Base-by-base conservation (phyloP, 257 asterid species). In the Capsicum pubescens region DNA sequence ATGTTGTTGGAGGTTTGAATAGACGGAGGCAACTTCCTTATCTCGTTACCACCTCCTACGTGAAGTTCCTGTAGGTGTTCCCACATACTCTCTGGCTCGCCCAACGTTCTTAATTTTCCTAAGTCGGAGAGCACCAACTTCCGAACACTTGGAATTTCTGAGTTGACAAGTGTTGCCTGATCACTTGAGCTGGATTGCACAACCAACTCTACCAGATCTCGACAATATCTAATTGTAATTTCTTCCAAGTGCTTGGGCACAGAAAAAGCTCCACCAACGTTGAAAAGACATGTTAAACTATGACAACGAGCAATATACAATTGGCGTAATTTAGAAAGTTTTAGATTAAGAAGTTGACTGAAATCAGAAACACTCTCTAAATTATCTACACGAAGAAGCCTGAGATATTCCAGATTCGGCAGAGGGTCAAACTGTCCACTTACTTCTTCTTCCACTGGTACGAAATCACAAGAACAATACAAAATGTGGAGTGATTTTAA, bases 401-500 rank as follows among this genome's bases (percentile, higher is more conserved):
- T 3, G 16, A 85, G 76, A 26, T 52, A 17, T 83, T 85, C 83
- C 64, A 85, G 61, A 57, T 72, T 85, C 2, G 84, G 46, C 16
- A 82, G 71, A 15, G 79, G 35, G 48, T 82, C 82, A 19, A 72
- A 54, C 36, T 48, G 36, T 21, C 26, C 61, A n/a, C 8, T 61
- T 50, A n/a, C n/a, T n/a, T 12, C 82, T 54, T 5, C 39, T 48
- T 81, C 83, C 17, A 7, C 21, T 48, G 68, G 39, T 68, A 15
- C 17, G 77, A 83, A 66, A 32, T 36, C 26, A 66, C n/a, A n/a
- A 63, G 21, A 17, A 46, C 83, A 86, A 16, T 13, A 2, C 0
- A n/a, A 3, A 35, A 58, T 83, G 8, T 67, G 14, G 17, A 86
- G 86, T 21, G 0, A 10, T 66, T 36, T 48, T 69, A 86, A 19